Evolutionary conservation across 2,329 filamentous ascomycete species (phyloP).

Genomic region (Cadophora gregata): DNA sequence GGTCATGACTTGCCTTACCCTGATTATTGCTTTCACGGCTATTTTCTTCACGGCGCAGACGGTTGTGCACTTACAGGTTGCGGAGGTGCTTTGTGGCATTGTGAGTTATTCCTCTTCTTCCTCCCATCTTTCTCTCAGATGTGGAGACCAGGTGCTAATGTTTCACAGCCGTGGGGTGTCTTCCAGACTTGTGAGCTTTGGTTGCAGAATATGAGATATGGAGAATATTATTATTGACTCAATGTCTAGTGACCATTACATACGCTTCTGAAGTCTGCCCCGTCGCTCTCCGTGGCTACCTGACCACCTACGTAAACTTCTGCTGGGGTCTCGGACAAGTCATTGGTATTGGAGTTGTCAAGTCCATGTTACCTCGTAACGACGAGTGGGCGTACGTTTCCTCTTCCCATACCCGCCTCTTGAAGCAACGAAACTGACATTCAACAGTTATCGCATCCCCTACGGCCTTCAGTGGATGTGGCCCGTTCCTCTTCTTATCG

Average conservation of each 20-base stretch:
- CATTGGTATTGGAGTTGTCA: conserved; percentile 57
- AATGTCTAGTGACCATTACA: conserved; percentile 41
- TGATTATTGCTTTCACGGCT: conserved; percentile 54
- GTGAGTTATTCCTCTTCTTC: conserved; percentile 38
- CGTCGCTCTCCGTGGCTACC: conserved; percentile 59
- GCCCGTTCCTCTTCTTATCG: conserved; percentile 55
- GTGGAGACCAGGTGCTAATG: neutral
- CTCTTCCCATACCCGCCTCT: neutral
- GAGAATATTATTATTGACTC: conserved; percentile 20
- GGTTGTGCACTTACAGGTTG: conserved; percentile 53
- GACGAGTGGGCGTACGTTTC: conserved; percentile 55
- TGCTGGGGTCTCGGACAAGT: conserved; percentile 60
- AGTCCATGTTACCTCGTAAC: conserved; percentile 50
- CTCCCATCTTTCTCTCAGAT: too few species aligned
- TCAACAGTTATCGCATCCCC: conserved; percentile 46
- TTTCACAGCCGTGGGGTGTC: conserved; percentile 49
- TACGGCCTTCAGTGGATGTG: conserved; percentile 60
- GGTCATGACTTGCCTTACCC: conserved; percentile 52
- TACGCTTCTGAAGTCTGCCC: conserved; percentile 59
- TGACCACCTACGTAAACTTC: conserved; percentile 62
- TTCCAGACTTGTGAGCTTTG: conserved; percentile 52
- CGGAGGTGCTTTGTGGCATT: conserved; percentile 53
- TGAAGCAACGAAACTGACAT: neutral
- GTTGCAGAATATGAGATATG: neutral
- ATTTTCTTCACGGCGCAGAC: conserved; percentile 58